These are phyloP conservation scores for Firmiana major DNA, from an alignment of 345 rosid genomes.

Conservation along the genomic window DNA sequence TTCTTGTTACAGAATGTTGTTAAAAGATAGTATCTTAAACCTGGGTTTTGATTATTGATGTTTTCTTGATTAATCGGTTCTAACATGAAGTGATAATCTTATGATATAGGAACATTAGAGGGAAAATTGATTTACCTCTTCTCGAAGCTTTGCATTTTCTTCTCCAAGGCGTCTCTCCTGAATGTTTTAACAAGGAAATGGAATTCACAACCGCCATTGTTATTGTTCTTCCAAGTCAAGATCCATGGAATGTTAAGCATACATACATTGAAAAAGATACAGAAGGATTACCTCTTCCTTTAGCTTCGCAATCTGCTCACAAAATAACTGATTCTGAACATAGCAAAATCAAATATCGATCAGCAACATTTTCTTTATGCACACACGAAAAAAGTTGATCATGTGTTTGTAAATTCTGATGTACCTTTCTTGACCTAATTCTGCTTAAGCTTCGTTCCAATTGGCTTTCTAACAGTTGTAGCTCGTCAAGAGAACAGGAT, in stretches of 20 bases:
- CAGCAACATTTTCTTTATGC: background rate
- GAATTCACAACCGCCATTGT: background rate
- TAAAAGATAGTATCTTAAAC: background rate
- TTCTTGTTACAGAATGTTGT: background rate
- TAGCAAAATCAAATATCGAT: background rate
- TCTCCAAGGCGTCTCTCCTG: slow-evolving; percentile 55
- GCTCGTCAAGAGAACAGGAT: slow-evolving; percentile 62
- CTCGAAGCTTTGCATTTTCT: slow-evolving; percentile 48
- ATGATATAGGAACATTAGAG: background rate
- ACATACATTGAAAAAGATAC: background rate
- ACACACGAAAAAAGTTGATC: too few species aligned
- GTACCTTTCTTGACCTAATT: slow-evolving; percentile 84
- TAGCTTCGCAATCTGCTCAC: slow-evolving; percentile 60
- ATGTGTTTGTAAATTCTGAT: background rate
- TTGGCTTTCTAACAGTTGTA: slow-evolving; percentile 68
- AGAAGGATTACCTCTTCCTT: slow-evolving; percentile 49
- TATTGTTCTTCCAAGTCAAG: background rate
- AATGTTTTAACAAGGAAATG: background rate
- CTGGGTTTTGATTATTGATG: background rate
- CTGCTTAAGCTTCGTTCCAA: slow-evolving; percentile 64
- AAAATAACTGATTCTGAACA: slow-evolving; percentile 53
- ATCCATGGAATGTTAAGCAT: background rate
- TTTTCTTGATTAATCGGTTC: background rate
- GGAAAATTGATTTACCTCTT: slow-evolving; percentile 33
- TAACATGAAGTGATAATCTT: background rate